A percentile compares a stretch with the other conserved stretches of the same genome.
Conservation (phyloP, 2,329 filamentous ascomycete genomes). For the Drechslerella coelobrocha region DNA sequence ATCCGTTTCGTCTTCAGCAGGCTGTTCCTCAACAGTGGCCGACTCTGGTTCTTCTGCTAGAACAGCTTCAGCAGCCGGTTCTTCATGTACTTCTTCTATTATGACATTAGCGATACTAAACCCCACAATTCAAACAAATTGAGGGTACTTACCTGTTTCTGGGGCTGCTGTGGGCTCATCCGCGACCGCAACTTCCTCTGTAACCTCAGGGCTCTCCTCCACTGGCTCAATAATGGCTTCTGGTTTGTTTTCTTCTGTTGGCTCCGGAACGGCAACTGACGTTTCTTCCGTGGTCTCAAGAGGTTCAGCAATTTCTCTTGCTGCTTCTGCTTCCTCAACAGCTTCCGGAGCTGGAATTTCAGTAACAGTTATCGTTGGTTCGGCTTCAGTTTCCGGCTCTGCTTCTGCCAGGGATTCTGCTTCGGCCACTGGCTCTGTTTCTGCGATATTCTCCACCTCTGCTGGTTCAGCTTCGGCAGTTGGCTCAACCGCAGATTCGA, state of each 20-base stretch:
- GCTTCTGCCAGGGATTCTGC: neutral
- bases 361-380: neutral
- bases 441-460: slow-evolving; percentile 1
- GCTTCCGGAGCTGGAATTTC: neutral
- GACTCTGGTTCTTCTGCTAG: slow-evolving; percentile 7
- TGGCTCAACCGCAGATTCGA: slow-evolving; percentile 1
- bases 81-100: slow-evolving; percentile 27
- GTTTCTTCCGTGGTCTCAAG: slow-evolving; percentile 67
- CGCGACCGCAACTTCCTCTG: neutral
- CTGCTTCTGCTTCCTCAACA: neutral
- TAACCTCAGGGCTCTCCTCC: slow-evolving; percentile 14
- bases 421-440: neutral
- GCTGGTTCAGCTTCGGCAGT: neutral
- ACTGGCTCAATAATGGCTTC: slow-evolving; percentile 75
- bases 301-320: neutral
- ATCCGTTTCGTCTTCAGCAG: slow-evolving; percentile 6
- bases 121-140: neutral
- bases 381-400: neutral
- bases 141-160: slow-evolving; percentile 35
- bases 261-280: slow-evolving; percentile 54
- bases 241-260: slow-evolving; percentile 69
- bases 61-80: slow-evolving; percentile 6
- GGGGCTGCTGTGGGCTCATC: neutral
- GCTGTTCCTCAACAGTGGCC: slow-evolving; percentile 1
- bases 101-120: slow-evolving; percentile 9